These are phyloP conservation scores for Cercospora sesami DNA, from an alignment of 2,329 filamentous ascomycete species.

Conservation along the genomic window DNA sequence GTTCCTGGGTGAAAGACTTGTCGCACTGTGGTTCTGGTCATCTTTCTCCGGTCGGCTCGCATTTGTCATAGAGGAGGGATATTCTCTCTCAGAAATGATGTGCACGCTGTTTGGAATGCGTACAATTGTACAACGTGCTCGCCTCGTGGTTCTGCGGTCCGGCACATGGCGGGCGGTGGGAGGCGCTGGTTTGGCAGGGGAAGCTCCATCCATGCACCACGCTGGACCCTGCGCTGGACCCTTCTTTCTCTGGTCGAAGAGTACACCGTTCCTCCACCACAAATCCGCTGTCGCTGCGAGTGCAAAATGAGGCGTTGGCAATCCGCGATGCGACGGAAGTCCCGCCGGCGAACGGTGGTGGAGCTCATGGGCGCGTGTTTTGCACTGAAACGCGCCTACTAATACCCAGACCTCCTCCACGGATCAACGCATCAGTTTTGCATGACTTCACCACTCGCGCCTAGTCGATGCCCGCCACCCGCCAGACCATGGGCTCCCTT, in stretches of 20 bases:
- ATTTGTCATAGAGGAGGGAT: background rate
- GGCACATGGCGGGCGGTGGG: background rate
- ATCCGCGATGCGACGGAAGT: background rate
- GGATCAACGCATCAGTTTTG: background rate
- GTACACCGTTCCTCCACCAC: background rate
- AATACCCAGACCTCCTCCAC: background rate
- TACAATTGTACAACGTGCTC: background rate
- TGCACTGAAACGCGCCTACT: background rate
- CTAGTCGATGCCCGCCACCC: background rate
- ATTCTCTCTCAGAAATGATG: background rate
- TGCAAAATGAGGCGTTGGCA: background rate
- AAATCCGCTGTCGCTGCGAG: background rate
- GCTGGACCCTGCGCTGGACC: background rate
- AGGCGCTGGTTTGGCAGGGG: background rate
- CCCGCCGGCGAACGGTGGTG: background rate
- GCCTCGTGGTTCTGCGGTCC: background rate
- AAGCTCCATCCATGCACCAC: background rate
- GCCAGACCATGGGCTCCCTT: conserved; percentile 3
- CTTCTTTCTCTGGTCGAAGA: background rate
- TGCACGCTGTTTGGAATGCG: background rate
- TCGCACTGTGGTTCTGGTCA: background rate
- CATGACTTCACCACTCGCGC: conserved; percentile 10
- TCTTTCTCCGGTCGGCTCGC: background rate
- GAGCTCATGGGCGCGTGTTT: background rate
- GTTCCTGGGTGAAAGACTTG: no score